Percentiles rank a stretch among this genome's conserved stretches.
These are phyloP conservation scores for Kodamaea sp. DNA, from an alignment of 1,139 yeast genomes.

Conservation along the genomic window DNA sequence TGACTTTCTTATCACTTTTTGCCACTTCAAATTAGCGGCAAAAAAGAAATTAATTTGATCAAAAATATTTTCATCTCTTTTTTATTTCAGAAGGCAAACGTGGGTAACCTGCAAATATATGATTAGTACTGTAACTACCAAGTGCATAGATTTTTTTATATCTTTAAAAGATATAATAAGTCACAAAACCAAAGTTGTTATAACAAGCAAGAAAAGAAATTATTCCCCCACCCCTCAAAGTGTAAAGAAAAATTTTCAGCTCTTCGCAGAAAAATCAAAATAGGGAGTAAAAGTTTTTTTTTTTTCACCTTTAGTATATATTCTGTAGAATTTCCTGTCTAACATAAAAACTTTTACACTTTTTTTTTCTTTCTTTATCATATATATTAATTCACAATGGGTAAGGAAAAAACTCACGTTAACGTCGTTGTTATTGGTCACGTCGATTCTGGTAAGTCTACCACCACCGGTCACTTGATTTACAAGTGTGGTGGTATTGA, in stretches of 20 bases:
- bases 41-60: too few relatives aligned
- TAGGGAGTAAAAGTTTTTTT: conserved; percentile 1
- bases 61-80: too few relatives aligned
- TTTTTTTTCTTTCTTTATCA: conserved; percentile 2
- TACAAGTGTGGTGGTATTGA: conserved; percentile 92
- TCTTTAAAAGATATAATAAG: too few relatives aligned
- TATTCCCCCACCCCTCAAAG: conserved; percentile 14
- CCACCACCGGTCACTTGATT: conserved; percentile 84
- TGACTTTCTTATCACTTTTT: too few relatives aligned
- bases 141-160: too few relatives aligned
- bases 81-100: too few relatives aligned
- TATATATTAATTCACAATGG: conserved; percentile 32
- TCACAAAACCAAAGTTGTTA: too few relatives aligned
- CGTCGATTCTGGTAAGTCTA: conserved; percentile 31
- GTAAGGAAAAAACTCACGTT: conserved; percentile 95
- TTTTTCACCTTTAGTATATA: conserved; percentile 3
- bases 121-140: too few relatives aligned
- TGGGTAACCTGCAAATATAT: too few relatives aligned
- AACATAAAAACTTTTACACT: conserved; percentile 1
- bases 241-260: conserved; percentile 7
- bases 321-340: conserved; percentile 3
- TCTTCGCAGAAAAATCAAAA: conserved; percentile 5
- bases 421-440: conserved; percentile 90
- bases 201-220: conserved; percentile 11
- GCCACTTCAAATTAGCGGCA: too few relatives aligned